Evolutionary conservation across 768 basidiomycete species (phyloP), one percentile per base, ranked within the genome.

Genomic region (Cubamyces sp.): DNA sequence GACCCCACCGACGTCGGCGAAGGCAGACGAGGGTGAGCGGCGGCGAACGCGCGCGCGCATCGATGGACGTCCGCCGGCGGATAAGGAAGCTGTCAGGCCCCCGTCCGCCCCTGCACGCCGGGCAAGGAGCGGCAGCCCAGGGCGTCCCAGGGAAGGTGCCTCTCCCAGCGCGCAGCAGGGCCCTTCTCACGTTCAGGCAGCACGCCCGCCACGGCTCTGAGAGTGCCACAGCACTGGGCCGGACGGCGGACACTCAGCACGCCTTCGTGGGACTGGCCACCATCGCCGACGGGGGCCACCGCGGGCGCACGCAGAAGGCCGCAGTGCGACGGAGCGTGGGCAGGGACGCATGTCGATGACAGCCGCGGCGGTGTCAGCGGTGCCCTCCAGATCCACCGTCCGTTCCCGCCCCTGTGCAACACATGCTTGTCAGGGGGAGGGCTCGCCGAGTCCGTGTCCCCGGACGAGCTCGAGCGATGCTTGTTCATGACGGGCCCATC

Each of bases 121-220:
- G 34, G 34, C 34, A 34, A 34, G 34, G 34, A 34, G 34, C 34
- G 34, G 34, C 34, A 34, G 34, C 15, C 25, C 48, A 12, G 19
- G 48, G 46, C 19, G 19, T 52, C 49, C 49, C 48, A 49, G 40
- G 48, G 25, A 45, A 26, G 49, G 34, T 28, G 12, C 49, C 40
- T 25, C 41, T 50, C 57, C 48, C 49, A 41, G 47, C 57, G 45
- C 63, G 63, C 63, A 64, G 63, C 63, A 64, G 63, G 62, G 47
- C 62, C 19, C 49, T 57, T 64, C 63, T 59, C 63, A 64, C 63
- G 59, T 56, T 54, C 54, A 19, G 37, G 54, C 51, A 52, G 54
- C 50, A 53, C 50, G 54, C 49, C 54, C 59, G 53, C 58, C 63
- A 60, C 63, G 59, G 39, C 62, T 62, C 61, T 57, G 56, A 61